Conservation (phyloP, 805 yeast genomes). For the Maudiozyma saulgeensis region DNA sequence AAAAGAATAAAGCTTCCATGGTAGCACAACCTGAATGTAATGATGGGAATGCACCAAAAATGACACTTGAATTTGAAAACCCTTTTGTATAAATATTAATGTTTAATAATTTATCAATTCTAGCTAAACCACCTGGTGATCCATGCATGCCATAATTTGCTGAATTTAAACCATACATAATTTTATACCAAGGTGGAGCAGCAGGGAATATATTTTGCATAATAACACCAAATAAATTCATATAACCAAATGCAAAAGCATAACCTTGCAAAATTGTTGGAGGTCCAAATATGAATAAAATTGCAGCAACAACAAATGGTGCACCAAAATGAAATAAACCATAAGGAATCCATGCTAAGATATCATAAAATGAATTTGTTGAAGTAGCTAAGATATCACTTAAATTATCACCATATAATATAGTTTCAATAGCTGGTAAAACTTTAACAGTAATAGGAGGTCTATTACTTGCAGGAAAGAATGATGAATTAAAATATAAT, state of each 20-base stretch:
- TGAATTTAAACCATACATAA: conserved; percentile 72
- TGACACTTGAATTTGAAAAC: conserved; percentile 79
- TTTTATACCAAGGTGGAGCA: conserved; percentile 97
- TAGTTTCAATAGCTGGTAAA: conserved; percentile 85
- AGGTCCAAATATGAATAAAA: conserved; percentile 81
- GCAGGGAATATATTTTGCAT: conserved; percentile 80
- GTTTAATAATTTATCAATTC: conserved; percentile 75
- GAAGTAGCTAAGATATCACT: conserved; percentile 73
- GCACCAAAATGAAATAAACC: conserved; percentile 85
- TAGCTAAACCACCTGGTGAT: conserved; percentile 88
- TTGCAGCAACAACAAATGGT: conserved; percentile 75
- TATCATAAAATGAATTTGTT: conserved; percentile 55
- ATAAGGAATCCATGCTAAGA: conserved; percentile 93
- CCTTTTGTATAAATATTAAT: conserved; percentile 74
- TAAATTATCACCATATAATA: conserved; percentile 83
- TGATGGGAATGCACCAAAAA: conserved; percentile 85
- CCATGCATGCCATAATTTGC: conserved; percentile 90
- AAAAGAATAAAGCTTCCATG: conserved; percentile 81
- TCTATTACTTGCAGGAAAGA: conserved; percentile 62
- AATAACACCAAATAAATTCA: conserved; percentile 80
- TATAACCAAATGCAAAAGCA: conserved; percentile 90
- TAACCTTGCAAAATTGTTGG: conserved; percentile 76
- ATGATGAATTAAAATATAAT: conserved; percentile 66
- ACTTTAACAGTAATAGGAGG: conserved; percentile 87
- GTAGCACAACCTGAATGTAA: conserved; percentile 91